Percentiles rank a stretch among this genome's conserved stretches.
phyloP scores from a whole-genome alignment of 352 stramenopile species.

The Pythium rhizo-oryzae region DNA sequence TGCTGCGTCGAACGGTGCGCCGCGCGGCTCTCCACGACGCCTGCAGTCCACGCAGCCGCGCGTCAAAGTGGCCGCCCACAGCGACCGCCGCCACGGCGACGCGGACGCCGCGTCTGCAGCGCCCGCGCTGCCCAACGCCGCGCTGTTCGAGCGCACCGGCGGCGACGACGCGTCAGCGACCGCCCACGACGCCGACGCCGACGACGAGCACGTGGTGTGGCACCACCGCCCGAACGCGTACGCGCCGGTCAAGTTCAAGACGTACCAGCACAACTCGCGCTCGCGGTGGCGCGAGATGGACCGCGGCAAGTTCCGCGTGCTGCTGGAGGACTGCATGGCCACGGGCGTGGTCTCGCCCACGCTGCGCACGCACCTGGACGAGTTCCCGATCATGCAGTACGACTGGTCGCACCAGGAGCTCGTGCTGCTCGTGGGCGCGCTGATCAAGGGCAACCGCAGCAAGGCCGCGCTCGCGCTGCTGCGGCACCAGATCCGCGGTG shows the following conservation, averaged over 20 bases:
- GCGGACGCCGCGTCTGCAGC: neutral
- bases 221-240: slow-evolving; percentile 27
- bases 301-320: slow-evolving; percentile 54
- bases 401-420: slow-evolving; percentile 73
- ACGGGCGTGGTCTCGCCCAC: slow-evolving; percentile 53
- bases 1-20: neutral
- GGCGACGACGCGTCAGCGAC: too few species aligned
- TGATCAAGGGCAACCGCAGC: slow-evolving; percentile 78
- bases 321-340: slow-evolving; percentile 65
- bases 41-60: slow-evolving; percentile 18
- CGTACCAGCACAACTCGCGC: slow-evolving; percentile 41
- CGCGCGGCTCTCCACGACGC: slow-evolving; percentile 13
- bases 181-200: slow-evolving; percentile 17
- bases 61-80: neutral
- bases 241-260: slow-evolving; percentile 17
- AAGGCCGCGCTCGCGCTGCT: slow-evolving; percentile 60
- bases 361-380: slow-evolving; percentile 69
- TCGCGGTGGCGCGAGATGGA: slow-evolving; percentile 39
- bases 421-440: slow-evolving; percentile 68
- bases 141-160: slow-evolving; percentile 17
- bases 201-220: slow-evolving; percentile 12
- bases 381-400: slow-evolving; percentile 65
- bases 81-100: too few species aligned
- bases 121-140: slow-evolving; percentile 15
- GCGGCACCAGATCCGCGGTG: slow-evolving; percentile 52